A percentile compares a stretch with the other conserved stretches of the same genome.
phyloP scores from a whole-genome alignment of 1,139 yeast genomes.

The Suhomyces panamericanus region DNA sequence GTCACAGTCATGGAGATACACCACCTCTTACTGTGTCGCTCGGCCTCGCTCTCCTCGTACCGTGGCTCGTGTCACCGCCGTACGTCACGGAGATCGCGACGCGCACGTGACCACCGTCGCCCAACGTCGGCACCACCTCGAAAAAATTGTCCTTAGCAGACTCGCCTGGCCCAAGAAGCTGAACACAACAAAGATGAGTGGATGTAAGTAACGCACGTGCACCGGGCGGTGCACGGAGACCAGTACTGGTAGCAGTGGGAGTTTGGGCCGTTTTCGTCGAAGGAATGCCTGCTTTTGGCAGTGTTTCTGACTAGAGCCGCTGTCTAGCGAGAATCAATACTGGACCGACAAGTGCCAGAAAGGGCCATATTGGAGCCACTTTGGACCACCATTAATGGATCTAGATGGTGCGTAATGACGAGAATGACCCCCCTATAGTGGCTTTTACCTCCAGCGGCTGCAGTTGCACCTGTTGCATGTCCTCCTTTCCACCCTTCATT shows the following conservation, averaged over 20 bases:
- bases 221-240: neutral
- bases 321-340: no score
- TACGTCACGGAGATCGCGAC: constrained; percentile 1
- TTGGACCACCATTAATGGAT: no score
- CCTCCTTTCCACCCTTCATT: neutral
- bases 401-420: no score
- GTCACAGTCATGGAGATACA: no score
- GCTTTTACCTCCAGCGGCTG: no score
- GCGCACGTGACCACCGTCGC: constrained; percentile 2
- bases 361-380: neutral
- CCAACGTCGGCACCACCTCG: constrained; percentile 11
- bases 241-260: neutral
- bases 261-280: neutral
- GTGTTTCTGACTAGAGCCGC: no score
- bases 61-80: constrained; percentile 5
- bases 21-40: neutral
- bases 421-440: no score
- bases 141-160: constrained; percentile 7
- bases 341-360: neutral
- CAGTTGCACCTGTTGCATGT: neutral
- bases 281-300: no score
- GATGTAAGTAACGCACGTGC: constrained; percentile 23
- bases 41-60: neutral
- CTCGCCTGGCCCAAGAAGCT: constrained; percentile 7
- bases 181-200: constrained; percentile 22